Base-by-base conservation (phyloP, 2,329 filamentous ascomycete species). In the Colletotrichum tanaceti region DNA sequence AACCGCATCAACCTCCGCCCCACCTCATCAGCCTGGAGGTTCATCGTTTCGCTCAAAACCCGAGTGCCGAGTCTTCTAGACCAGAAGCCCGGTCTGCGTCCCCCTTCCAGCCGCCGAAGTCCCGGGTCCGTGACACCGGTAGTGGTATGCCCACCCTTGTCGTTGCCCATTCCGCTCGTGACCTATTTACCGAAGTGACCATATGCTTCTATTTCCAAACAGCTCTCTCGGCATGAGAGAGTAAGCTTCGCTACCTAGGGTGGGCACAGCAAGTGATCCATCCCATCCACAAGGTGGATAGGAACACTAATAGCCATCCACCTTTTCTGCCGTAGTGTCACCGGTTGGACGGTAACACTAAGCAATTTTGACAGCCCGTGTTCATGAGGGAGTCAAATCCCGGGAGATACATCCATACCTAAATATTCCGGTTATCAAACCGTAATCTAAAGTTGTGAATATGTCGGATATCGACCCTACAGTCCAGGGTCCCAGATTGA, bases 311-410 rank as follows among this genome's bases (percentile, higher is more conserved):
- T 11, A 50, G 43, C 20, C 55, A 43, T 20, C 58, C 46, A 14
- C 22, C 22, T 50, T 28, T 35, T 22, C 55, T 35, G 49, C 65
- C 47, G 54, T 46, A 65, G 54, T 46, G 47, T 64, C 43, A 28
- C 54, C 61, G 55, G 24, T 35, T 49, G 39, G 55, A 68, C 24
- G 62, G 62, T 68, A 60, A 54, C 62, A 65, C 50, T 57, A 59
- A 55, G 55, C 57, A 69, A 66, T 66, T 32, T 69, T 66, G 62
- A 58, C 57, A 57, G 28, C 18, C 5, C 20, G 32, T 55, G 49
- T 44, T 20, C 47, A 38, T 18, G 13, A 22, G 43, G 55, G 35
- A 54, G 41, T 46, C 50, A 20, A 11, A 61, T 61, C 49, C 49
- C 28, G 46, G 61, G 24, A 41, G 35, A 35, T 24, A 43, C 5